These are phyloP conservation scores for Ogataea neopini DNA, from an alignment of 805 yeast species.

Conservation along the genomic window DNA sequence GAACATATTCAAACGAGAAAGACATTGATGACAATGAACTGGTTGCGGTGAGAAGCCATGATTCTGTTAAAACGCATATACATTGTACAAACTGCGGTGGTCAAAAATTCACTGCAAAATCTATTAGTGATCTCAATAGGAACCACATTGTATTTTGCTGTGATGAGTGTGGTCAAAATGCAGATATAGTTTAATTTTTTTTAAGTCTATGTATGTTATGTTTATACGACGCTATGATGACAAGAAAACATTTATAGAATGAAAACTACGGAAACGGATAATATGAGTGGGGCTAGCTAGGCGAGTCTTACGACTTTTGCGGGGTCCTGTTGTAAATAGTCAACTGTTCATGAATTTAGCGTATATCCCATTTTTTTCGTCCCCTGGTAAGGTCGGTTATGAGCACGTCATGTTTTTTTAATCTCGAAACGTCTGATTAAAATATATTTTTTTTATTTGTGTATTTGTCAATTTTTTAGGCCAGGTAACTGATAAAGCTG, in stretches of 20 bases:
- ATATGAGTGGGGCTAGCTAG: too few species aligned
- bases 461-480: slow-evolving; percentile 5
- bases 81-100: slow-evolving; percentile 28
- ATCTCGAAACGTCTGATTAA: slow-evolving; percentile 1
- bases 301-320: too few species aligned
- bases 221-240: not conserved
- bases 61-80: slow-evolving; percentile 14
- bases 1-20: too few species aligned
- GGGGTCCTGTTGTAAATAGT: too few species aligned
- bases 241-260: too few species aligned
- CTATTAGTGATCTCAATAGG: slow-evolving; percentile 16
- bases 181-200: slow-evolving; percentile 8
- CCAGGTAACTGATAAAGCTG: not conserved
- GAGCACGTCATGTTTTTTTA: not conserved
- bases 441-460: not conserved
- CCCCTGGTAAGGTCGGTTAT: too few species aligned
- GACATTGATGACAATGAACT: not conserved
- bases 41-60: slow-evolving; percentile 8
- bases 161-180: slow-evolving; percentile 30
- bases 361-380: too few species aligned
- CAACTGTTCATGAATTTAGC: too few species aligned
- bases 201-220: not conserved
- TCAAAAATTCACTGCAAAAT: slow-evolving; percentile 27
- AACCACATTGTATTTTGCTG: slow-evolving; percentile 29
- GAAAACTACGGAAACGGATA: too few species aligned